Evolutionary conservation across 1,284 basidiomycete species (phyloP), one percentile per base, ranked within the genome.

Genomic region (Marasmius fiardii): DNA sequence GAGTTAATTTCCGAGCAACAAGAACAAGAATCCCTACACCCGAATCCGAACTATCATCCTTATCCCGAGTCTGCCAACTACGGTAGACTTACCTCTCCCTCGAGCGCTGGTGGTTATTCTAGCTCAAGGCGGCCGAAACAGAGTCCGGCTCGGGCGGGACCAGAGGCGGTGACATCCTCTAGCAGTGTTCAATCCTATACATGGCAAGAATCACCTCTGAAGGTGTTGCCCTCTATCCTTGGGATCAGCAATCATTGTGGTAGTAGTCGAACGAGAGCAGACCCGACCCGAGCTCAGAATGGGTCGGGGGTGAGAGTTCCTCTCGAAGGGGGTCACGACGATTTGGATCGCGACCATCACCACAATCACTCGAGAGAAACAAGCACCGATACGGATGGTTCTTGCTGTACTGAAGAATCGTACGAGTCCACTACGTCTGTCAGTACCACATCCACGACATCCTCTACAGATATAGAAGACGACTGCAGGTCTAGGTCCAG

Each of bases 191-290:
- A 23, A 20, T 41, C 39, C 7, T 41, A 18, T 20, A 41, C 39
- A 16, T 55, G 53, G 53, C 53, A 45, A 41, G 34, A 49, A 18
- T 37, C 53, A 4, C 53, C 53, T 21, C n/a, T 35, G 21, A 21
- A 49, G 33, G 14, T 33, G 3, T 28, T 55, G 4, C 55, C 55
- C 12, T 52, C 31, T n/a, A n/a, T 41, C 16, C 50, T 52, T 10
- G n/a, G 43, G 10, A n/a, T 56, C 41, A 10, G 21, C n/a, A 50
- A 35, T 23, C 10, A 44, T 28, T 12, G 21, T 3, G 55, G 35
- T 8, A 8, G 26, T 5, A 34, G 41, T 21, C 48, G 39, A 4
- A 10, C 14, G 28, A 14, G 12, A 12, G 18, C 20, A n/a, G n/a
- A n/a, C 21, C 24, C 20, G 4, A 23, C 4, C 4, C 4, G 24